Base-by-base conservation (phyloP, 768 basidiomycete species). In the Pleurotus tuber-regium region DNA sequence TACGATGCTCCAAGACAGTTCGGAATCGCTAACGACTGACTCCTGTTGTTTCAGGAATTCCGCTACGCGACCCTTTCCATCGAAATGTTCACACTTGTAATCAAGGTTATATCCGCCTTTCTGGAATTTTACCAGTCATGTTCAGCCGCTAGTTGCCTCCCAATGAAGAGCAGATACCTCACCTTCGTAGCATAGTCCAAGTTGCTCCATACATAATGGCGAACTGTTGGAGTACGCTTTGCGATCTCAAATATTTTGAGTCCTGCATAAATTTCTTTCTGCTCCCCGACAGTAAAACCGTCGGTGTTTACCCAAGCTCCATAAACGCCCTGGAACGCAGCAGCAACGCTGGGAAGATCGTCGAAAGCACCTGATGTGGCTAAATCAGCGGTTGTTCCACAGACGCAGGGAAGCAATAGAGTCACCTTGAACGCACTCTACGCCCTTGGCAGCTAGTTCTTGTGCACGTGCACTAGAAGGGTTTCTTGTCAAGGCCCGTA, bases 151-250 rank as follows among this genome's bases (percentile, higher is more conserved):
- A 52, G 10, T 21, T 14, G 25, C 14, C 6, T 19, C 38, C 4
- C 12, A 36, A 23, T 24, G 6, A 42, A 30, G 14, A 14, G 35
- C 12, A 10, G 11, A 9, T 26, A 12, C 24, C 28, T 10, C 25
- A 74, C 73, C 67, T 73, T 74, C 59, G 63, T 63, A 4, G 59
- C 62, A 55, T 75, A 75, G 52, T 74, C 72, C 14, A 76, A 56
- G 53, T 63, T 71, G 55, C 72, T 72, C 66, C 67, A 76, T 19
- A 76, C 63, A 40, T 70, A 70, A 56, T 76, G 75, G 19, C 66
- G 58, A 54, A 72, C 57, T 11, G 66, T 54, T 9, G 55, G 54
- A 10, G 56, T 63, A 25, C 67, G 64, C 43, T 70, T 66, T 2
- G 74, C 71, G 7, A 63, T 57, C 52, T 76, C 75, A 54, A 71